phyloP scores from a whole-genome alignment of 306 rosid species.

The Quercus glauca region DNA sequence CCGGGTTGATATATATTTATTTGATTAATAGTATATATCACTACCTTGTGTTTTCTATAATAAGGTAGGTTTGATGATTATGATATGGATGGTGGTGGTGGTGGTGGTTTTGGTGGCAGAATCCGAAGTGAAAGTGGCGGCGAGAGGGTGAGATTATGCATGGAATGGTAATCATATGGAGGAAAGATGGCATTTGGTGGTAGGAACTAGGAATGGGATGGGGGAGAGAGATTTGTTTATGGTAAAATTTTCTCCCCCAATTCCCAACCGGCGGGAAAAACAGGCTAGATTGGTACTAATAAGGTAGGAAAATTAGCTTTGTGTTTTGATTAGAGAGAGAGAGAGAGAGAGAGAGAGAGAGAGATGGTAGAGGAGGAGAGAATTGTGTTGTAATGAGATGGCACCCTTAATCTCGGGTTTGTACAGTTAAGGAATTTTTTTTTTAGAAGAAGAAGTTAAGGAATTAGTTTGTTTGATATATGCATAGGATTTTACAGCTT shows the following conservation, averaged over 20 bases:
- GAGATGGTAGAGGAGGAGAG: slow-evolving; percentile 16
- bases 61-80: neutral
- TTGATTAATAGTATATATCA: too few species aligned
- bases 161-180: slow-evolving; percentile 25
- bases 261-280: slow-evolving; percentile 52
- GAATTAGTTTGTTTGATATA: neutral
- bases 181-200: slow-evolving; percentile 20
- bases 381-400: slow-evolving; percentile 41
- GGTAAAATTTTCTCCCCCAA: slow-evolving; percentile 29
- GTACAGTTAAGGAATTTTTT: slow-evolving; percentile 10
- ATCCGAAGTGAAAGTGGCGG: slow-evolving; percentile 36
- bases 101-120: slow-evolving; percentile 23
- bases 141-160: slow-evolving; percentile 46
- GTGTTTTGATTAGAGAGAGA: neutral
- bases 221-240: neutral
- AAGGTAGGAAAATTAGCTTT: slow-evolving; percentile 9
- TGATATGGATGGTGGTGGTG: neutral
- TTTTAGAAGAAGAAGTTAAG: slow-evolving; percentile 10
- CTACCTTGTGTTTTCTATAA: neutral
- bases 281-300: slow-evolving; percentile 14
- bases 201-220: slow-evolving; percentile 23
- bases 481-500: too few species aligned
- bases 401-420: slow-evolving; percentile 37
- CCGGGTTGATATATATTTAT: too few species aligned
- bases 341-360: slow-evolving; percentile 15